Conservation (phyloP, 2,329 filamentous ascomycete species). For the Verticillium zaregamsianum region DNA sequence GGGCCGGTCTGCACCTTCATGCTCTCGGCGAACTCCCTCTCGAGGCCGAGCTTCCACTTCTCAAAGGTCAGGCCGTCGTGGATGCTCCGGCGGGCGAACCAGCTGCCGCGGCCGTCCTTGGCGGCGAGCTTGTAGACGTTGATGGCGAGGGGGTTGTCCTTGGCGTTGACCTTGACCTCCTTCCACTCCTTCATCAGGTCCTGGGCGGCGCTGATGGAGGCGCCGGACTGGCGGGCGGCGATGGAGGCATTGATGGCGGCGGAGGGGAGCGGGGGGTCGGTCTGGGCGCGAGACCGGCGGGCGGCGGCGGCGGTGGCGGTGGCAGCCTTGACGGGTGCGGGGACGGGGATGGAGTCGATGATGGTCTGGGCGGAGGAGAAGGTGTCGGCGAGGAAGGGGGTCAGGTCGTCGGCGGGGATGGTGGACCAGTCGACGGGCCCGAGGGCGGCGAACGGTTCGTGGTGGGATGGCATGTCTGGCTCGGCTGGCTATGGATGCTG, state of each 20-base stretch:
- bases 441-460: slow-evolving; percentile 55
- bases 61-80: slow-evolving; percentile 75
- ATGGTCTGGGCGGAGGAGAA: slow-evolving; percentile 67
- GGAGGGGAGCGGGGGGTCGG: slow-evolving; percentile 47
- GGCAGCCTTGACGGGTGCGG: slow-evolving; percentile 25
- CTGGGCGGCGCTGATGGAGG: slow-evolving; percentile 42
- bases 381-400: slow-evolving; percentile 51
- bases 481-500: neutral
- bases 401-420: slow-evolving; percentile 41
- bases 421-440: slow-evolving; percentile 50
- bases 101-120: slow-evolving; percentile 78
- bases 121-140: slow-evolving; percentile 74
- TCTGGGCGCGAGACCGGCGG: slow-evolving; percentile 50
- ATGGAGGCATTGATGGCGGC: slow-evolving; percentile 48
- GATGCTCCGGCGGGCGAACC: slow-evolving; percentile 84
- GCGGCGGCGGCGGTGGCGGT: slow-evolving; percentile 42
- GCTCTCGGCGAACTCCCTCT: slow-evolving; percentile 75
- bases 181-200: slow-evolving; percentile 83
- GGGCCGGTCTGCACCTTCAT: slow-evolving; percentile 66
- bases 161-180: slow-evolving; percentile 66
- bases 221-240: slow-evolving; percentile 32
- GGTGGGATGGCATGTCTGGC: slow-evolving; percentile 47
- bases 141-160: slow-evolving; percentile 72
- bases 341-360: slow-evolving; percentile 67
- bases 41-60: slow-evolving; percentile 72